phyloP scores from a whole-genome alignment of 169 alveolate species.

The Eimeria falciformis region DNA sequence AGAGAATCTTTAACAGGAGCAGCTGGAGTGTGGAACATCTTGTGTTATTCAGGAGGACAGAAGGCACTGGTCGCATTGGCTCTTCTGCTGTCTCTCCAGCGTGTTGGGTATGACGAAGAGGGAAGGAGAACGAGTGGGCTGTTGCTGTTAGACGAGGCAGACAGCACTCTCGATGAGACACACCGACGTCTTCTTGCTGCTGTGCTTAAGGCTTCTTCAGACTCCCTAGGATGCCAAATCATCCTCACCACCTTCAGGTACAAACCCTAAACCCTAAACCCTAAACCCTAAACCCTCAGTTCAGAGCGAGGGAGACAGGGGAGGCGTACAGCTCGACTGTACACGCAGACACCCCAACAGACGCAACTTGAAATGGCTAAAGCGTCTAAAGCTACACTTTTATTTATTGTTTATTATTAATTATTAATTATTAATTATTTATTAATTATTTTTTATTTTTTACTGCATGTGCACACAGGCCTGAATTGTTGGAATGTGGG shows the following conservation, averaged over 20 bases:
- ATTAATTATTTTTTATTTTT: too few relatives aligned
- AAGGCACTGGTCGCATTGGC: conserved; percentile 56
- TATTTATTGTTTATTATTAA: too few relatives aligned
- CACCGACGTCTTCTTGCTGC: conserved; percentile 10
- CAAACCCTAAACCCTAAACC: neutral
- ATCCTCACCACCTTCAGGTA: conserved; percentile 62
- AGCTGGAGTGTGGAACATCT: too few relatives aligned
- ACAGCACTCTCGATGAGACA: conserved; percentile 43
- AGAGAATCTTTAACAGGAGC: neutral
- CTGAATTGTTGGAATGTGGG: neutral
- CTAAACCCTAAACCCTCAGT: neutral
- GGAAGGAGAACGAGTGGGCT: neutral
- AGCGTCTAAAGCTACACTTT: too few relatives aligned
- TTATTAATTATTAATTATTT: too few relatives aligned
- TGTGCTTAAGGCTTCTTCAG: neutral
- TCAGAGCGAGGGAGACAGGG: neutral
- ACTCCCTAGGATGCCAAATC: neutral
- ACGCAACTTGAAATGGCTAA: too few relatives aligned
- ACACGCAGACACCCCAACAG: too few relatives aligned
- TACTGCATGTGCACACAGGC: too few relatives aligned
- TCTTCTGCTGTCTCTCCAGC: conserved; percentile 34
- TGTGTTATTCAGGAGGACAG: conserved; percentile 35
- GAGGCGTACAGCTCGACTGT: too few relatives aligned
- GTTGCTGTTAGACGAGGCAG: conserved; percentile 36
- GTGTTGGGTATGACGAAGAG: neutral